phyloP scores from a whole-genome alignment of 2,329 filamentous ascomycete species.

The Botrytis medusae region DNA sequence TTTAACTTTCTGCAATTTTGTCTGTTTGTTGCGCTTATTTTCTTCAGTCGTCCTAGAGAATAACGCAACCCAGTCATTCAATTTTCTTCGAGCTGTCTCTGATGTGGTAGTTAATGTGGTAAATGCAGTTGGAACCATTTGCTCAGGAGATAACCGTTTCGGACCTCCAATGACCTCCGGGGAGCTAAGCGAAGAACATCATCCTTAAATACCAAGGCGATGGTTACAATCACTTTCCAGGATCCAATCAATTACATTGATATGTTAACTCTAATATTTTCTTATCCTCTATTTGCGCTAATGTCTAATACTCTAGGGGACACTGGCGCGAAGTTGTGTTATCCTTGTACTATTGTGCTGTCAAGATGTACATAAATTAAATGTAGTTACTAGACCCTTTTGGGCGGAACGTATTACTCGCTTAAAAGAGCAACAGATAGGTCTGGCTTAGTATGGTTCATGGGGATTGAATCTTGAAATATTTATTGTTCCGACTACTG shows the following conservation, averaged over 20 bases:
- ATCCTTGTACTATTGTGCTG: too few species aligned
- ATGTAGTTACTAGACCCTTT: background rate
- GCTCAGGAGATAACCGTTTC: background rate
- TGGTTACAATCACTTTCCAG: background rate
- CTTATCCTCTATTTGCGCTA: background rate
- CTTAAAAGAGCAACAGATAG: background rate
- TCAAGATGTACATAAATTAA: background rate
- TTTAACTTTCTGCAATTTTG: background rate
- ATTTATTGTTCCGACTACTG: background rate
- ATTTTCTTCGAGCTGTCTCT: too few species aligned
- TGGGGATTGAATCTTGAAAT: background rate
- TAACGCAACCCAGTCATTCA: background rate
- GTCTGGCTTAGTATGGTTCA: background rate
- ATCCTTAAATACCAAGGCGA: background rate
- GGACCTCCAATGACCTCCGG: background rate
- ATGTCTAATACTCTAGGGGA: background rate
- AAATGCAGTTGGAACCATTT: background rate
- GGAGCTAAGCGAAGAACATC: background rate
- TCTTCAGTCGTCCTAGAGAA: background rate
- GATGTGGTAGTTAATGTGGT: background rate
- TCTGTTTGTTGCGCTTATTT: background rate
- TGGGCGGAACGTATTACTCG: rapidly evolving
- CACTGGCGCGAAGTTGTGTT: background rate
- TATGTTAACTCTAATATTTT: background rate
- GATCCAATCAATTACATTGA: background rate